Conservation (phyloP, 2,329 filamentous ascomycete genomes). For the Graphiopsis chlorocephala region DNA sequence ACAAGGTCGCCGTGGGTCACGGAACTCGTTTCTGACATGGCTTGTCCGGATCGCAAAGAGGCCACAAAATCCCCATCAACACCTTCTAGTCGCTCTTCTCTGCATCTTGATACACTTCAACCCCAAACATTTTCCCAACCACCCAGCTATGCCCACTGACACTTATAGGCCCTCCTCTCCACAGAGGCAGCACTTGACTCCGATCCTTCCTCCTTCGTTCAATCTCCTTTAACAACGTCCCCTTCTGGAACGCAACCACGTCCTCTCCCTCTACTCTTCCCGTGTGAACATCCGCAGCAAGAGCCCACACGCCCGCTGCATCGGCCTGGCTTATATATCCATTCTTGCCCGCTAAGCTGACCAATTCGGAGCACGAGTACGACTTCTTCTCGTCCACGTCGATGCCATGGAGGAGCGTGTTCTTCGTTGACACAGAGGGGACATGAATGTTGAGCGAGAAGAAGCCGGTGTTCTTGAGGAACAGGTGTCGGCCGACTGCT, state of each 20-base stretch:
- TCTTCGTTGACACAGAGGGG: slow-evolving; percentile 29
- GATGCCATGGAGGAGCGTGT: slow-evolving; percentile 32
- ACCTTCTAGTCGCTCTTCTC: slow-evolving; percentile 25
- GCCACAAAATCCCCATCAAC: neutral
- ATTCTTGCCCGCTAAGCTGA: slow-evolving; percentile 22
- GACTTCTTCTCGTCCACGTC: slow-evolving; percentile 30
- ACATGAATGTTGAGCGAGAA: slow-evolving; percentile 36
- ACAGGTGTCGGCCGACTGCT: slow-evolving; percentile 34
- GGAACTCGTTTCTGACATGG: neutral
- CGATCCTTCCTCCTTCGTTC: slow-evolving; percentile 31
- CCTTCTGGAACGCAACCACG: slow-evolving; percentile 33
- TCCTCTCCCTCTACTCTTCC: slow-evolving; percentile 32
- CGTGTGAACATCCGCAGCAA: slow-evolving; percentile 33
- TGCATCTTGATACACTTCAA: slow-evolving; percentile 31
- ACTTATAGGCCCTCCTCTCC: slow-evolving; percentile 36
- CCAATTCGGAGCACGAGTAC: slow-evolving; percentile 32
- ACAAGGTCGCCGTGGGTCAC: neutral
- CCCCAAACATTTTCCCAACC: slow-evolving; percentile 32
- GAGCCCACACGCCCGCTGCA: slow-evolving; percentile 34
- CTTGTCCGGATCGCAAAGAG: neutral
- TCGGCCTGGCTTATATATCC: slow-evolving; percentile 27
- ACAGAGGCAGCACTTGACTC: slow-evolving; percentile 35
- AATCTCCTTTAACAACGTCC: slow-evolving; percentile 30
- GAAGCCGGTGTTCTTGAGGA: slow-evolving; percentile 32
- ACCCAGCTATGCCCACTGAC: slow-evolving; percentile 35